Evolutionary conservation across 2,329 filamentous ascomycete species (phyloP), one percentile per base, ranked within the genome.

Genomic region (Rhinocladiella mackenziei): DNA sequence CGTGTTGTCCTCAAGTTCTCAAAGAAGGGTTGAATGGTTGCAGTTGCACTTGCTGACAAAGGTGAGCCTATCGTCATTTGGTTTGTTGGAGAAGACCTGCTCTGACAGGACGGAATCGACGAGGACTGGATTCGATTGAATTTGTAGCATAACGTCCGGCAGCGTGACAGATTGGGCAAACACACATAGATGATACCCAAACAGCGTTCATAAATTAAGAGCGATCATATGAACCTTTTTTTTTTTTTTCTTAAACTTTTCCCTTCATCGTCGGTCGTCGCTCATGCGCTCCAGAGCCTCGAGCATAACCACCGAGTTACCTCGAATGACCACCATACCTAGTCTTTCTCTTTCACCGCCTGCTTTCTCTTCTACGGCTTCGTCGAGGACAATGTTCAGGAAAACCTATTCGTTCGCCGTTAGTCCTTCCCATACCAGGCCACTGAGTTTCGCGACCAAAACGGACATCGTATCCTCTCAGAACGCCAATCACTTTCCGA

Each of bases 301-400:
- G 43, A 98, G 79, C 91, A 98, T 96, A 43, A 98, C 89, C 18
- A 98, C 89, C 2, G 91, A 95, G 71, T 98, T 98, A 54, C 92
- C 92, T 58, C 94, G 86, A 61, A 98, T 96, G 55, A 96, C 91
- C 50, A 94, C 86, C 84, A 94, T 95, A 64, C 92, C 92, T 48
- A 97, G 76, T 59, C 82, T 79, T 56, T 86, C 81, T 71, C 95
- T 96, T 72, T 94, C 89, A 48, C 89, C 89, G 51, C 86, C 86
- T 14, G 84, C 77, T 68, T 94, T 95, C 74, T 96, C 89, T 67
- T 98, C 92, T 34, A 95, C 81, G 14, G 92, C 91, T 59, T 98
- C 92, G 66, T 98, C 94, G 17, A 98, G 79, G 31, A 98, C 92
- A 63, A 98, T 89, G 71, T 98, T 98, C 62, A 98, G 75, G 72